Conservation (phyloP, 2,329 filamentous ascomycete genomes). For the Chrysoporthe deuterocubensis region DNA sequence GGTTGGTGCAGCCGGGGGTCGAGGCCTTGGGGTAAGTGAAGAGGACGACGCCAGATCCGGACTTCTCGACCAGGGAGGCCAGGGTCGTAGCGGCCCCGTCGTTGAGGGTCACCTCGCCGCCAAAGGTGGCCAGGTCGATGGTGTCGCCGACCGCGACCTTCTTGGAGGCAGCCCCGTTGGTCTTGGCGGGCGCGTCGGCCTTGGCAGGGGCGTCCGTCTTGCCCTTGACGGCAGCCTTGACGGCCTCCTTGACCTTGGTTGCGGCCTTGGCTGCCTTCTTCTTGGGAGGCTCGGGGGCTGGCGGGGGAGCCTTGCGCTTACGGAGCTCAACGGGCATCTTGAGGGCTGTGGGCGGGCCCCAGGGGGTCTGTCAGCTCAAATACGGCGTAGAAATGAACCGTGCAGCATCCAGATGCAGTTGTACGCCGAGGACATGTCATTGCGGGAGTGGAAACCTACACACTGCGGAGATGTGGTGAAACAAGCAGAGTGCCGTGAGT, state of each 20-base stretch:
- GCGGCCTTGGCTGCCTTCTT: slow-evolving; percentile 49
- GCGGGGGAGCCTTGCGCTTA: slow-evolving; percentile 63
- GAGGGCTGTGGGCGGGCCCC: slow-evolving; percentile 11
- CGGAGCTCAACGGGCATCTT: slow-evolving; percentile 62
- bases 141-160: slow-evolving; percentile 59
- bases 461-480: slow-evolving; percentile 21
- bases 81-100: slow-evolving; percentile 81
- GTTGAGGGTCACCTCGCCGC: slow-evolving; percentile 80
- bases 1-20: slow-evolving; percentile 91
- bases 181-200: slow-evolving; percentile 33
- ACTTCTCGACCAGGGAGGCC: slow-evolving; percentile 79
- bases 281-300: slow-evolving; percentile 48
- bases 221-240: slow-evolving; percentile 37
- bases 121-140: slow-evolving; percentile 63
- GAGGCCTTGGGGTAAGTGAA: slow-evolving; percentile 97
- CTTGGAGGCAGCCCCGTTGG: slow-evolving; percentile 41
- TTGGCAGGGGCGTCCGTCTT: slow-evolving; percentile 27
- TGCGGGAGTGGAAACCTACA: slow-evolving; percentile 18
- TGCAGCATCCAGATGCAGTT: not conserved
- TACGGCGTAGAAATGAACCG: too few relatives aligned
- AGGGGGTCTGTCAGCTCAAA: slow-evolving; percentile 19
- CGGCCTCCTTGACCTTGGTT: slow-evolving; percentile 41
- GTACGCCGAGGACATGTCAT: not conserved
- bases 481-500: slow-evolving; percentile 20
- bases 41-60: slow-evolving; percentile 83